Conservation (phyloP, 1,284 basidiomycete genomes). For the Spongispora temasekensis region DNA sequence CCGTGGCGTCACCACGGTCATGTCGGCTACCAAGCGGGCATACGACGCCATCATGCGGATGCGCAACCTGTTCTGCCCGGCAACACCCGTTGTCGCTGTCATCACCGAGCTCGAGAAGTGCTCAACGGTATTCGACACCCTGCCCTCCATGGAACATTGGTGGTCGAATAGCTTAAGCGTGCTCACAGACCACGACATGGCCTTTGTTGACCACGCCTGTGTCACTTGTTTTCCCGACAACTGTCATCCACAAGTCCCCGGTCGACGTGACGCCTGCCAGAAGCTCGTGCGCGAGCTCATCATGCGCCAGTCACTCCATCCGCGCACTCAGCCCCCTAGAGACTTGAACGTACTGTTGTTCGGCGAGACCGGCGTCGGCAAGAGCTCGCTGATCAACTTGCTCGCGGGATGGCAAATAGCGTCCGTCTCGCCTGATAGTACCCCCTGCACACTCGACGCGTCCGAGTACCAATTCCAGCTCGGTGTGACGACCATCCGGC, state of each 20-base stretch:
- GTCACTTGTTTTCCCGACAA: constrained; percentile 27
- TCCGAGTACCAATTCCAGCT: constrained; percentile 29
- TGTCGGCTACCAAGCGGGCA: constrained; percentile 20
- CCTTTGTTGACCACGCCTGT: constrained; percentile 25
- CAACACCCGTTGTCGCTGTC: constrained; percentile 30
- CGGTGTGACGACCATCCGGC: constrained; percentile 19
- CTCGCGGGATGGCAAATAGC: constrained; percentile 31
- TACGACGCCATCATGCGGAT: constrained; percentile 24
- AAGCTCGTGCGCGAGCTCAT: constrained; percentile 23
- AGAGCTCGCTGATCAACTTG: constrained; percentile 36
- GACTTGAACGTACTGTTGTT: constrained; percentile 33
- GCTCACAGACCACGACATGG: constrained; percentile 17
- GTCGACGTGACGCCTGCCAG: constrained; percentile 21
- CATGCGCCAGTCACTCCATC: constrained; percentile 12
- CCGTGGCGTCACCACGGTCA: constrained; percentile 21
- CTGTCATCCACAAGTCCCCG: constrained; percentile 21
- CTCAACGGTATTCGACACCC: constrained; percentile 10
- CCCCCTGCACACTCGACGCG: constrained; percentile 28
- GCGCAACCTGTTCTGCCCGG: constrained; percentile 16
- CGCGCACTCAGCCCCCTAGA: constrained; percentile 22
- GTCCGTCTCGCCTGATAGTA: constrained; percentile 25
- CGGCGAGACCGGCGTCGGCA: constrained; percentile 36
- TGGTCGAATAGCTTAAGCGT: constrained; percentile 24
- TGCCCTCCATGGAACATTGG: constrained; percentile 33
- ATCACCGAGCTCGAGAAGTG: constrained; percentile 35